Base-by-base conservation (phyloP, 2,329 filamentous ascomycete species). In the Sclerotinia nivalis region DNA sequence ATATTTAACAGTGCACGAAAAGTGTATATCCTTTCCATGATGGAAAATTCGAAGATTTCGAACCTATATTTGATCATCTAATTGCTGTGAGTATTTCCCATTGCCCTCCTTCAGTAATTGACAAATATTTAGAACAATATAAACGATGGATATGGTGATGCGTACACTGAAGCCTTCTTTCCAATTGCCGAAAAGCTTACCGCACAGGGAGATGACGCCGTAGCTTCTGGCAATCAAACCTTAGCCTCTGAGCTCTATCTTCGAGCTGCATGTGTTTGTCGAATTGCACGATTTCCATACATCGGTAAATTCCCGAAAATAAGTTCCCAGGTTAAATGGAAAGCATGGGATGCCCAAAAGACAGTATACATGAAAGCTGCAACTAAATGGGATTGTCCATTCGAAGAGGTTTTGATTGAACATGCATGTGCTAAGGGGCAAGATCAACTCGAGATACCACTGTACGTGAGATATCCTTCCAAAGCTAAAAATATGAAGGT, bases 11-110 rank as follows among this genome's bases (percentile, higher is more conserved):
- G 83, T 88, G 86, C 78, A 79, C 80, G 49, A 88, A 88, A 80
- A 84, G 87, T 69, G 83, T 93, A 12, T 91, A 92, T 75, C 89
- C 89, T 0, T 93, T 93, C 83, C 91, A 93, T 82, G 91, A 93
- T 79, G 87, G 88, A 62, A 81, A 84, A 5, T 85, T 86, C 70
- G 83, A 87, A 70, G 91, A 93, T 79, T 93, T 93, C 76, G 84
- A 86, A 74, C 89, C 89, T 25, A 84, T 93, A 45, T 91, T 92
- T 65, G 78, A 85, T n/a, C 81, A 86, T 69, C 81, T 93, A 58
- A 86, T 90, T 61, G 79, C 84, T 72, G 85, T 87, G 78, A 56
- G 37, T 37, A 1, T 47, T n/a, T 31, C 25, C 50, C 34, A 49
- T 43, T 40, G 34, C 60, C 31, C 3, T 45, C 61, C 15, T 69